Percentiles rank a stretch among this genome's conserved stretches.
phyloP scores from a whole-genome alignment of 768 basidiomycete species.

The Phaeolepiota aurea region DNA sequence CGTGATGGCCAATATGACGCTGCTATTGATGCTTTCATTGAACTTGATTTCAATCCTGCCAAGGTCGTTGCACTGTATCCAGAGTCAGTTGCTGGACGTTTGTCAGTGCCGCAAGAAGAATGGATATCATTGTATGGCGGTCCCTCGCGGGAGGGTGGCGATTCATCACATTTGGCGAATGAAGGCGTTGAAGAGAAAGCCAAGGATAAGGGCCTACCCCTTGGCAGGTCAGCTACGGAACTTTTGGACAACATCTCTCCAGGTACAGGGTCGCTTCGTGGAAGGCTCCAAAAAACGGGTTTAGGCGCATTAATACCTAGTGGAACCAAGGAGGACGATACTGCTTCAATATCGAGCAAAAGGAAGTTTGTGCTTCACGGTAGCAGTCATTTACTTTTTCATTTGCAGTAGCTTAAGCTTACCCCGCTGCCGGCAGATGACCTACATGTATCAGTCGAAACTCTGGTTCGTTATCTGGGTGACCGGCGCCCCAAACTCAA shows the following conservation, averaged over 20 bases:
- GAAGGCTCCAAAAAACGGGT: constrained; percentile 41
- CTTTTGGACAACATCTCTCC: constrained; percentile 23
- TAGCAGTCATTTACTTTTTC: constrained; percentile 10
- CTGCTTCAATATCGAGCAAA: constrained; percentile 36
- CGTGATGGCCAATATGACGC: constrained; percentile 56
- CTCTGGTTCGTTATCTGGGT: constrained; percentile 78
- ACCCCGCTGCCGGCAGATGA: constrained; percentile 33
- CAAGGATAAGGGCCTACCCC: constrained; percentile 12
- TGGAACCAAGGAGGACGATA: constrained; percentile 53
- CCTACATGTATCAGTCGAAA: constrained; percentile 70
- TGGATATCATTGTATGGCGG: constrained; percentile 89
- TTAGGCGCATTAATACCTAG: constrained; percentile 43
- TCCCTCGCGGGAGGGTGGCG: constrained; percentile 21
- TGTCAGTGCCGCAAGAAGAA: constrained; percentile 55
- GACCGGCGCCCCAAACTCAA: constrained; percentile 84
- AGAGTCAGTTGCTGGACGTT: constrained; percentile 67
- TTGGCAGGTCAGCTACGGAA: constrained; percentile 19
- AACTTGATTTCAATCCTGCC: constrained; percentile 87
- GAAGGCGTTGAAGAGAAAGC: constrained; percentile 7
- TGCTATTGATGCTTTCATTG: constrained; percentile 83
- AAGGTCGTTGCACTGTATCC: constrained; percentile 90
- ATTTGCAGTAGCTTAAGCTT: background rate
- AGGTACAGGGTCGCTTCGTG: constrained; percentile 33
- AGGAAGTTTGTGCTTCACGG: constrained; percentile 25
- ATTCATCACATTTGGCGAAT: constrained; percentile 14